phyloP scores from a whole-genome alignment of 2,329 filamentous ascomycete genomes.

The Celoporthe dispersa region DNA sequence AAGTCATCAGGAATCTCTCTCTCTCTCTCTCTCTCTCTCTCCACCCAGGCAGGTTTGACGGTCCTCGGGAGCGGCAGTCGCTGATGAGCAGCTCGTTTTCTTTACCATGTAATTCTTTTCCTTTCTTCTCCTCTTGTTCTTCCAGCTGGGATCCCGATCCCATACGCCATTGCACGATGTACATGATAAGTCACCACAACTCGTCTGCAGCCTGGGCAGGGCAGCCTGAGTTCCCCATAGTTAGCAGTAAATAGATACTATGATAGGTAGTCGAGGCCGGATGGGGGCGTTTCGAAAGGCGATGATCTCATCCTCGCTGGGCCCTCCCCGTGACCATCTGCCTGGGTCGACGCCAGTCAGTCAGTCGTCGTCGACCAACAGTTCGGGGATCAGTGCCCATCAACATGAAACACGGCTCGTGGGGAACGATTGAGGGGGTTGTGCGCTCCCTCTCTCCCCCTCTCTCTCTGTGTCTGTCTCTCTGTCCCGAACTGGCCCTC shows the following conservation, averaged over 20 bases:
- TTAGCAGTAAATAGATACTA: not conserved
- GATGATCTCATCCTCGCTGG: slow-evolving; percentile 6
- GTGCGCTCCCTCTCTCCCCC: not conserved
- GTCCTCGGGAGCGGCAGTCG: slow-evolving; percentile 11
- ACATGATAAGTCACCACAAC: not conserved
- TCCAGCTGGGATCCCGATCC: not conserved
- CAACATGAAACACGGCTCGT: slow-evolving; percentile 18
- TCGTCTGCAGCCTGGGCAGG: not conserved
- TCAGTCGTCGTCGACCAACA: not conserved
- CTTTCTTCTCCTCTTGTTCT: not conserved
- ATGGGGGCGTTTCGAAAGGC: not conserved
- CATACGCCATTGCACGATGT: not conserved
- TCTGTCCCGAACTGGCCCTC: not conserved
- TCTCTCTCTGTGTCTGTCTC: not conserved
- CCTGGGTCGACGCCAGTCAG: not conserved
- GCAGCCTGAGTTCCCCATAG: not conserved
- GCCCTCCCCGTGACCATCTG: not conserved
- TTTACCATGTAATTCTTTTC: too few relatives aligned
- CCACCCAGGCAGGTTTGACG: not conserved
- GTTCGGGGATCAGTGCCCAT: not conserved
- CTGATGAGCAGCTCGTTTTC: slow-evolving; percentile 4
- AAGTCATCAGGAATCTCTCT: not conserved
- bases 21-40: not conserved
- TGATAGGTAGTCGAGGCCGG: not conserved
- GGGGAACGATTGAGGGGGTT: slow-evolving; percentile 5